Evolutionary conservation across 2,329 filamentous ascomycete species (phyloP).

Genomic region (Gremmenia infestans): DNA sequence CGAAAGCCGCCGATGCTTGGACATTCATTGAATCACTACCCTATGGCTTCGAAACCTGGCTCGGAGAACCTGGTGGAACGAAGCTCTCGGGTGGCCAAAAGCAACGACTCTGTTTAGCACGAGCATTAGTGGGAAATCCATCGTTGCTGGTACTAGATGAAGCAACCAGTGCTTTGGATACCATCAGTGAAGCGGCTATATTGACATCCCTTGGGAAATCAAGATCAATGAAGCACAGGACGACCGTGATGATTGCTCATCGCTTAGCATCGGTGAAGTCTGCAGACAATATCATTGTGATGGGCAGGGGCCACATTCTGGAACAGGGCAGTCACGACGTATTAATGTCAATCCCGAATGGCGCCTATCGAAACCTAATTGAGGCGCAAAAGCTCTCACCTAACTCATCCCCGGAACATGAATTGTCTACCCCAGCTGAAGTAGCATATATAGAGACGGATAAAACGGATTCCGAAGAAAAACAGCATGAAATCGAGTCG

Average conservation of each 20-base stretch:
- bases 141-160: conserved; percentile 57
- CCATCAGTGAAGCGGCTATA: conserved; percentile 51
- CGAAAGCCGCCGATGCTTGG: conserved; percentile 53
- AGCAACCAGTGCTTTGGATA: conserved; percentile 56
- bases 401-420: background rate
- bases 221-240: conserved; percentile 29
- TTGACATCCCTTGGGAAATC: conserved; percentile 36
- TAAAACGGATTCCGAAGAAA: background rate
- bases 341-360: conserved; percentile 32
- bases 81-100: conserved; percentile 54
- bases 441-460: background rate
- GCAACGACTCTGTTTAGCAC: conserved; percentile 54
- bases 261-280: conserved; percentile 36
- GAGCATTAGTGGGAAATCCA: conserved; percentile 52
- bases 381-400: conserved; percentile 17
- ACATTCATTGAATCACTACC: conserved; percentile 50
- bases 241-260: conserved; percentile 39
- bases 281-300: conserved; percentile 38
- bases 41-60: conserved; percentile 43
- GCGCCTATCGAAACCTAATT: conserved; percentile 42
- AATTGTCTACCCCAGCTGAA: background rate
- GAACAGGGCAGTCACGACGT: conserved; percentile 36
- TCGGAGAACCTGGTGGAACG: conserved; percentile 47
- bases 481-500: background rate
- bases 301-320: conserved; percentile 34